Evolutionary conservation across 768 basidiomycete genomes (phyloP), one percentile per base, ranked within the genome.

Genomic region (Boletus subcaerulescens): DNA sequence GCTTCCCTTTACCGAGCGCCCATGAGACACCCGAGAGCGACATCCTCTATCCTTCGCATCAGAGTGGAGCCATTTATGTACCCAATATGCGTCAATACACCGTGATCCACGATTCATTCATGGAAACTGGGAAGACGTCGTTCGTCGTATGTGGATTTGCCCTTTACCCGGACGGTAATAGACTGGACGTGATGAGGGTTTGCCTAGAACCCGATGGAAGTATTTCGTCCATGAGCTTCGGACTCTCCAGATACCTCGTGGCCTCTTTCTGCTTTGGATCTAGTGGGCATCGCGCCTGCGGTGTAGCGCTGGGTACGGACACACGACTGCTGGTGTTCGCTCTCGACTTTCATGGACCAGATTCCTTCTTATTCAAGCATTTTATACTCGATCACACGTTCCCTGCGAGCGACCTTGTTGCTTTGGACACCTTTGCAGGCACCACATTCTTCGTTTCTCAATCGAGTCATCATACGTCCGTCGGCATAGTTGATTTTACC

Each of bases 201-300:
- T 52, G 11, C 36, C 43, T 60, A 9, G 40, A 52, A n/a, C 45
- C 50, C 7, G 50, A 59, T 18, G 53, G 57, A 15, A 35, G 31
- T 5, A 32, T 59, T 36, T 55, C 47, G 5, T 35, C 48, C 13
- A 17, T 4, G 4, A 35, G 4, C 4, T 36, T 31, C 10, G 11
- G 3, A 24, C 11, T 52, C 15, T 11, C 38, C 17, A 41, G n/a
- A 13, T 4, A 17, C 4, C 13, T 13, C 18, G 17, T 57, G 29
- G 31, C 29, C 40, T 48, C 47, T 11, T 46, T 46, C 24, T 57
- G 48, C 29, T 39, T 53, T 2, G 56, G 46, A 12, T 33, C 10
- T 43, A 39, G 29, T 2, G 6, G 36, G 18, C 45, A n/a, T n/a
- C 17, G 12, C 2, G 44, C 17, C 3, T 49, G 29, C 8, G 55